phyloP scores from a whole-genome alignment of 805 yeast genomes.

The Lachancea sp. region DNA sequence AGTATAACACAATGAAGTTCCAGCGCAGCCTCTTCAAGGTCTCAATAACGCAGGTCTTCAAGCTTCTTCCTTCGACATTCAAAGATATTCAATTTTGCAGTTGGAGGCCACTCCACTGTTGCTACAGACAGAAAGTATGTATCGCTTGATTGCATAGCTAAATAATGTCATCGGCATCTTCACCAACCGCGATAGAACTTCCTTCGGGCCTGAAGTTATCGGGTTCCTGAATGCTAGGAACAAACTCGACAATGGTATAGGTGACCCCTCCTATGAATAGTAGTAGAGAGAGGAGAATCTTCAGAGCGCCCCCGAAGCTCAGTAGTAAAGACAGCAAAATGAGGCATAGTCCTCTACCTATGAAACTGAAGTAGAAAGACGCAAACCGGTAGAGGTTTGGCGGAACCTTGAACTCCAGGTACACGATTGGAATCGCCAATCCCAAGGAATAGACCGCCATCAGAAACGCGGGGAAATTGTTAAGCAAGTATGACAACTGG shows the following conservation, averaged over 20 bases:
- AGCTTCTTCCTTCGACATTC: too few species aligned
- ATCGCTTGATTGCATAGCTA: conserved; percentile 1
- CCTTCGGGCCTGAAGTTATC: conserved; percentile 64
- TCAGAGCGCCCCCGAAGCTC: conserved; percentile 50
- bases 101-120: too few species aligned
- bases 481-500: conserved; percentile 19
- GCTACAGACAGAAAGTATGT: background rate
- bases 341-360: conserved; percentile 45
- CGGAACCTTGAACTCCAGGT: conserved; percentile 40
- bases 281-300: conserved; percentile 52
- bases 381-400: conserved; percentile 59
- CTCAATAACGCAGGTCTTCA: too few species aligned
- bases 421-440: conserved; percentile 49
- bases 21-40: too few species aligned
- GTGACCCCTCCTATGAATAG: conserved; percentile 56
- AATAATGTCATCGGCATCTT: conserved; percentile 31
- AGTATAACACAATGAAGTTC: too few species aligned
- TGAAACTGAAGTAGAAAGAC: conserved; percentile 59
- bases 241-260: conserved; percentile 57
- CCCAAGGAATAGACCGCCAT: conserved; percentile 52
- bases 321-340: conserved; percentile 42
- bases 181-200: conserved; percentile 33
- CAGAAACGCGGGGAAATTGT: conserved; percentile 38
- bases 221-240: conserved; percentile 74
- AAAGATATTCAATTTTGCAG: too few species aligned